Evolutionary conservation across 2,329 filamentous ascomycete species (phyloP), one percentile per base, ranked within the genome.

Genomic region (Colletotrichum incanum): DNA sequence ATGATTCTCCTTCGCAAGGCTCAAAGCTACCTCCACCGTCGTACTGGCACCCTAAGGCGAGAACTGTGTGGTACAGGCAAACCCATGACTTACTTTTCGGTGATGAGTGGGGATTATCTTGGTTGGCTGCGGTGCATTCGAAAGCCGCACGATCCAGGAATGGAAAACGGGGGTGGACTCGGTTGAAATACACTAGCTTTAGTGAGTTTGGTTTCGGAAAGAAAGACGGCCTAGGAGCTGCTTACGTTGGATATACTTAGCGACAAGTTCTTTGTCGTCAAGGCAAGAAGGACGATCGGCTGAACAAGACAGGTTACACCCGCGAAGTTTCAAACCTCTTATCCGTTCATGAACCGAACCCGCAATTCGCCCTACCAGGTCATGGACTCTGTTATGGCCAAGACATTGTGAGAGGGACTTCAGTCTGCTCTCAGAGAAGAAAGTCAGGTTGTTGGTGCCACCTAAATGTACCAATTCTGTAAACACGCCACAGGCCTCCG

Each of bases 131-230:
- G 4, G 71, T 73, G 9, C 41, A 34, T 11, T 73, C 69, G 4
- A 74, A 74, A 11, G 56, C 55, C 0, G 55, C 50, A 49, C 74
- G 73, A 58, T 82, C 77, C 5, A 84, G 75, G 65, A 84, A 83
- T 1, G 82, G 81, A 67, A 82, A 81, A 0, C 82, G 65, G 5
- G 80, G 80, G 66, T 84, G 81, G 1, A 82, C 60, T 26, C 81
- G 76, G 5, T 77, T 70, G 62, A 84, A 84, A 65, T 82, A 83
- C 16, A 78, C 81, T 83, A 1, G 76, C 16, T 4, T 14, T 2
- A 14, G 31, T 67, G 8, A 62, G 63, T 23, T 5, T 12, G 9
- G 23, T 47, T 18, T 47, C 6, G 31, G 1, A 7, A 8, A 12
- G 28, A 3, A 31, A 5, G 8, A 20, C 23, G 34, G 47, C 41